phyloP scores from a whole-genome alignment of 192 early-diverging fungal genomes.

The Oehlia diaphana region DNA sequence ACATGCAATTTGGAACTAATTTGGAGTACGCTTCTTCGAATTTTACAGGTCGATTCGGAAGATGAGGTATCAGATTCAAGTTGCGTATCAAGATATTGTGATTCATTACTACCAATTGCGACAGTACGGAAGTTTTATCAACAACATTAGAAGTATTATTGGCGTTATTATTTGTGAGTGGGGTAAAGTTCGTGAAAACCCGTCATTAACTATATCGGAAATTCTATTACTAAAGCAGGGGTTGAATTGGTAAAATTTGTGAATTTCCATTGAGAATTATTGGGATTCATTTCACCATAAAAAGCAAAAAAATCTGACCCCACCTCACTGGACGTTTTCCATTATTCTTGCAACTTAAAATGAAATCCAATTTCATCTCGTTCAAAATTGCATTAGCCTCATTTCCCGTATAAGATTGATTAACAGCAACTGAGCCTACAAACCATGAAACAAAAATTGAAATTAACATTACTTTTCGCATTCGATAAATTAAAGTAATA shows the following conservation, averaged over 20 bases:
- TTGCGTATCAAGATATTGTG: not conserved
- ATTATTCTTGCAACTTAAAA: too few species aligned
- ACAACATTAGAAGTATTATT: not conserved
- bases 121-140: too few species aligned
- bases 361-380: too few species aligned
- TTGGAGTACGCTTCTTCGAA: slow-evolving; percentile 3
- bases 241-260: not conserved
- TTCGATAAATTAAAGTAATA: too few species aligned
- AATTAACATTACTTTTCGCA: too few species aligned
- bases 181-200: slow-evolving; percentile 7
- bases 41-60: slow-evolving; percentile 1
- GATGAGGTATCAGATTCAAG: not conserved
- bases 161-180: not conserved
- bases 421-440: too few species aligned
- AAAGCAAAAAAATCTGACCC: not conserved
- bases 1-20: not conserved
- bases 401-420: too few species aligned
- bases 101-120: too few species aligned
- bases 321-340: too few species aligned
- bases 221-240: not conserved
- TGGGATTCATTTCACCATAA: not conserved
- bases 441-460: too few species aligned
- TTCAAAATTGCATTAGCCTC: too few species aligned
- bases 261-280: not conserved
- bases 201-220: slow-evolving; percentile 18